These are phyloP conservation scores for Puccinia polysora DNA, from an alignment of 1,284 basidiomycete species.

Conservation along the genomic window DNA sequence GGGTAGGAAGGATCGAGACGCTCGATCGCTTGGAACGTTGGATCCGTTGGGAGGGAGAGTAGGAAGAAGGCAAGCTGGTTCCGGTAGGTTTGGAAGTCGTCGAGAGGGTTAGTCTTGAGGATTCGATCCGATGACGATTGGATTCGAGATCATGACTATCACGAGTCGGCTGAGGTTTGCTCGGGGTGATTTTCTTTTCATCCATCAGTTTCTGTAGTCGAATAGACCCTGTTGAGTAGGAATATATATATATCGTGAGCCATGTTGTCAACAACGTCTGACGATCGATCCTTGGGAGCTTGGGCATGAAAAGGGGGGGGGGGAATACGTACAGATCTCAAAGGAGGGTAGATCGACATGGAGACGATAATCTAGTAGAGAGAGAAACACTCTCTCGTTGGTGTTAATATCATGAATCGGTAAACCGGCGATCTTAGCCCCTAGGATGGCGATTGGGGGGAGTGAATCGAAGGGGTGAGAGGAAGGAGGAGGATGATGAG, in stretches of 20 bases:
- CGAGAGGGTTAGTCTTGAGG: no score
- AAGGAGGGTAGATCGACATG: constrained; percentile 51
- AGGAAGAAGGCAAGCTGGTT: no score
- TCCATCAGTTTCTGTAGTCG: constrained; percentile 36
- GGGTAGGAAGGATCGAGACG: no score
- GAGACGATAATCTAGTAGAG: constrained; percentile 54
- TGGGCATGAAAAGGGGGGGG: neutral
- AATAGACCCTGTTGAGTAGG: constrained; percentile 29
- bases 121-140: neutral
- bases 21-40: no score
- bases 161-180: neutral
- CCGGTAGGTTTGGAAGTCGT: no score
- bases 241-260: no score
- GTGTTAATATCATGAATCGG: constrained; percentile 54
- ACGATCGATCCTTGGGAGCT: no score
- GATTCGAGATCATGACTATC: neutral
- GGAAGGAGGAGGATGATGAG: no score
- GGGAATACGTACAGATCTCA: constrained; percentile 46
- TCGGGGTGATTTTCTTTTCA: constrained; percentile 17
- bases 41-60: no score
- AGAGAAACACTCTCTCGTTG: constrained; percentile 55
- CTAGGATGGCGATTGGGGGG: constrained; percentile 50
- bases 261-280: no score
- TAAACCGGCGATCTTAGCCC: constrained; percentile 65
- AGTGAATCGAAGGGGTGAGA: neutral